Conservation (phyloP, 2,329 filamentous ascomycete genomes). For the Grosmannia serpens region DNA sequence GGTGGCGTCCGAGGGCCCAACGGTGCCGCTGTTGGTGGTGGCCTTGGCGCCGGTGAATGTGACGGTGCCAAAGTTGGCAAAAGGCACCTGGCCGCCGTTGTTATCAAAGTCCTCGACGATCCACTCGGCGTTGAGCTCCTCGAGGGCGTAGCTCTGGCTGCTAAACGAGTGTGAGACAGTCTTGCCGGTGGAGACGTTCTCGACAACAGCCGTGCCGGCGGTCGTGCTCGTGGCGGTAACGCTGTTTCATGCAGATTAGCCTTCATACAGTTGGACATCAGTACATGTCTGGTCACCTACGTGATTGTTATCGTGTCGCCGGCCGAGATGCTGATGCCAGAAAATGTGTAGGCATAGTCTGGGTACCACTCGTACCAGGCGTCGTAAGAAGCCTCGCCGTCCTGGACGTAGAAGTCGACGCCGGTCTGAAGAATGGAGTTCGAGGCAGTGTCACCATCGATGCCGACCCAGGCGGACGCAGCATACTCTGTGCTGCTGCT, state of each 20-base stretch:
- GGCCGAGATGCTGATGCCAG: constrained; percentile 15
- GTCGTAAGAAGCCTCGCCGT: not conserved
- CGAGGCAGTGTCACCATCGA: constrained; percentile 18
- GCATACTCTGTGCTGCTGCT: constrained; percentile 13
- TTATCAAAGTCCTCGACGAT: constrained; percentile 18
- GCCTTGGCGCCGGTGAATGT: constrained; percentile 22
- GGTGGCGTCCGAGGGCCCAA: constrained; percentile 27
- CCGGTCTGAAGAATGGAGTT: constrained; percentile 18
- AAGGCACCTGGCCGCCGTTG: constrained; percentile 12
- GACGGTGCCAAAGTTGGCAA: constrained; percentile 14
- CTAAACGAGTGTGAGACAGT: constrained; percentile 36
- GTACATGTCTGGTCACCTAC: not conserved
- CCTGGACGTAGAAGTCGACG: constrained; percentile 12
- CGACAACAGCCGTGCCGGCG: constrained; percentile 11
- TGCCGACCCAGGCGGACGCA: constrained; percentile 19
- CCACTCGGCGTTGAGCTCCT: constrained; percentile 17
- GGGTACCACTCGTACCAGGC: constrained; percentile 21
- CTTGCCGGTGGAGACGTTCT: constrained; percentile 26
- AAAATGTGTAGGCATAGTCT: constrained; percentile 14
- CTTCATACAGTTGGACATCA: not conserved
- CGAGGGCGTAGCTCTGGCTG: constrained; percentile 8
- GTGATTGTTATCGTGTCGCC: constrained; percentile 18
- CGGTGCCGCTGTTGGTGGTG: constrained; percentile 16
- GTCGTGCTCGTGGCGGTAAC: constrained; percentile 6
- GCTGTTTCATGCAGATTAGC: not conserved